Percentiles rank a stretch among this genome's conserved stretches.
Evolutionary conservation across 2,329 filamentous ascomycete species (phyloP).

Genomic region (Microcera coccophila): DNA sequence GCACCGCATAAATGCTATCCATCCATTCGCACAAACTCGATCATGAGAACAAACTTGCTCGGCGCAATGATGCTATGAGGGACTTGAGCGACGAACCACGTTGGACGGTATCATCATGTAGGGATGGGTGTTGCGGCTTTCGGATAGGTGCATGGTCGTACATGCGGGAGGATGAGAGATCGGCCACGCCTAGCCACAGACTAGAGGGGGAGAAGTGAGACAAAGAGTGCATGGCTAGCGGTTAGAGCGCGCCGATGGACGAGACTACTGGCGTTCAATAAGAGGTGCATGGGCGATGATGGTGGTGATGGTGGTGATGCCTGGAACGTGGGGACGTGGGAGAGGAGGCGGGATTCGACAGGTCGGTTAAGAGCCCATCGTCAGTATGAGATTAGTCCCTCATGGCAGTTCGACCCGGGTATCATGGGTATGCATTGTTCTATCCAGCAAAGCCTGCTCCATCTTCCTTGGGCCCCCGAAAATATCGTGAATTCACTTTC

Average conservation of each 20-base stretch:
- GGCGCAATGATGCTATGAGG: conserved; percentile 13
- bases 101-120: no score
- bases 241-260: conserved; percentile 9
- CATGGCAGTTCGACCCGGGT: no score
- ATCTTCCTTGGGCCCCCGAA: no score
- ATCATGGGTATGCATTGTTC: no score
- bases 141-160: conserved; percentile 22
- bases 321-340: conserved; percentile 10
- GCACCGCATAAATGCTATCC: no score
- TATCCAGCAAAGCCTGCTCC: no score
- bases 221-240: conserved; percentile 19
- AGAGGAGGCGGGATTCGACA: conserved; percentile 8
- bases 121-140: no score
- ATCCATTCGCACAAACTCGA: conserved; percentile 7
- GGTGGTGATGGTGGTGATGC: conserved; percentile 2
- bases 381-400: no score
- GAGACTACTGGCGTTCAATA: conserved; percentile 8
- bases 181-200: conserved; percentile 16
- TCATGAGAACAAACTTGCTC: conserved; percentile 8
- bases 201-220: conserved; percentile 10
- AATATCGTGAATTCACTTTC: no score
- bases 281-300: conserved; percentile 11
- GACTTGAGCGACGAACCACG: conserved; percentile 5
- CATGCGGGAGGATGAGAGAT: conserved; percentile 18
- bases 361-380: neutral